These are phyloP conservation scores for Lotus japonicus DNA, from an alignment of 306 rosid genomes.

Conservation along the genomic window DNA sequence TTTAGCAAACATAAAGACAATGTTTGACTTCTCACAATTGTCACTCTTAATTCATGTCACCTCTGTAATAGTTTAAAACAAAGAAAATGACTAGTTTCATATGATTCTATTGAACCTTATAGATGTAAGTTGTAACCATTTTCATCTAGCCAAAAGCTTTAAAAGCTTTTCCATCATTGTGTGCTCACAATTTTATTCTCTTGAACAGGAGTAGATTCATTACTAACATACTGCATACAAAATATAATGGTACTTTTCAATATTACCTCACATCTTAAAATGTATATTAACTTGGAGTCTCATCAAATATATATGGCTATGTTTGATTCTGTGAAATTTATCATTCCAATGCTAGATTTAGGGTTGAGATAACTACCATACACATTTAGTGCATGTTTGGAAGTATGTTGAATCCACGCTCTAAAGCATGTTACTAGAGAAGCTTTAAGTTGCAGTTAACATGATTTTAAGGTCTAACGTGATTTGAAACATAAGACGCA, in stretches of 20 bases:
- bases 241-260: background rate
- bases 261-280: background rate
- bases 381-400: no score
- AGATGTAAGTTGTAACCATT: background rate
- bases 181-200: background rate
- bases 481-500: no score
- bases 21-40: background rate
- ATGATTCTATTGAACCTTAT: background rate
- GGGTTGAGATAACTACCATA: no score
- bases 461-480: no score
- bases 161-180: background rate
- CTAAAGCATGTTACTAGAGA: no score
- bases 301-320: background rate
- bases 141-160: background rate
- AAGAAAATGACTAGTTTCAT: background rate
- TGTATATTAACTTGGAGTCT: background rate
- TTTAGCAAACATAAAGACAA: background rate
- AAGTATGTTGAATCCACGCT: no score
- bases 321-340: no score
- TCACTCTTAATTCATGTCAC: no score
- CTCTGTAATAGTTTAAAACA: no score
- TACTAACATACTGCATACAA: no score
- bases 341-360: no score
- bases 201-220: background rate
- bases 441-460: no score